These are phyloP conservation scores for Yamadazyma sp. DNA, from an alignment of 1,139 yeast species.

Conservation along the genomic window DNA sequence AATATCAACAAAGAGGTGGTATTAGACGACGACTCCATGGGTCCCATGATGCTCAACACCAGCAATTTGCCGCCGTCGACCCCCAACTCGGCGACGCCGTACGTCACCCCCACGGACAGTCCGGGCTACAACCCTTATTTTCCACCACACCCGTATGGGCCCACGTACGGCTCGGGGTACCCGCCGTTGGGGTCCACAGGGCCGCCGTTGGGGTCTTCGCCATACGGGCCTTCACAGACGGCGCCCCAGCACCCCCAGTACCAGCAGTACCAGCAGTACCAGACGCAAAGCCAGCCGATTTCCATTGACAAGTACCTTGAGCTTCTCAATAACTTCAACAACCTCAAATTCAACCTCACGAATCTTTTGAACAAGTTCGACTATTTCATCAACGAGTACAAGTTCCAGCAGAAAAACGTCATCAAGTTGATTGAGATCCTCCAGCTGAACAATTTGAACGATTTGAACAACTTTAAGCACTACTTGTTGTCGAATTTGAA, in stretches of 20 bases:
- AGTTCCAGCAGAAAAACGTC: constrained; percentile 16
- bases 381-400: constrained; percentile 16
- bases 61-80: constrained; percentile 4
- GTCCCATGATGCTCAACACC: constrained; percentile 3
- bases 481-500: constrained; percentile 13
- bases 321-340: constrained; percentile 15
- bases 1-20: constrained; percentile 48
- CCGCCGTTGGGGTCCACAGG: constrained; percentile 6
- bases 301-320: constrained; percentile 15
- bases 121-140: constrained; percentile 4
- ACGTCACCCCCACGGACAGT: not conserved
- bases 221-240: too few species aligned
- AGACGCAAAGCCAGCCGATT: constrained; percentile 7
- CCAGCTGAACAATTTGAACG: constrained; percentile 13
- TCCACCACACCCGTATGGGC: not conserved
- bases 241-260: constrained; percentile 7
- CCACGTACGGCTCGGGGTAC: too few species aligned
- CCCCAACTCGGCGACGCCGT: constrained; percentile 5
- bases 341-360: constrained; percentile 16
- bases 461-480: constrained; percentile 15
- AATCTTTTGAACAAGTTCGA: constrained; percentile 17
- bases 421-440: constrained; percentile 16
- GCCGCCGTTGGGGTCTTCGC: too few species aligned
- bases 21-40: constrained; percentile 22
- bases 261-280: constrained; percentile 6